Conservation (phyloP, 805 yeast species). For the Candida methanosorbosa region DNA sequence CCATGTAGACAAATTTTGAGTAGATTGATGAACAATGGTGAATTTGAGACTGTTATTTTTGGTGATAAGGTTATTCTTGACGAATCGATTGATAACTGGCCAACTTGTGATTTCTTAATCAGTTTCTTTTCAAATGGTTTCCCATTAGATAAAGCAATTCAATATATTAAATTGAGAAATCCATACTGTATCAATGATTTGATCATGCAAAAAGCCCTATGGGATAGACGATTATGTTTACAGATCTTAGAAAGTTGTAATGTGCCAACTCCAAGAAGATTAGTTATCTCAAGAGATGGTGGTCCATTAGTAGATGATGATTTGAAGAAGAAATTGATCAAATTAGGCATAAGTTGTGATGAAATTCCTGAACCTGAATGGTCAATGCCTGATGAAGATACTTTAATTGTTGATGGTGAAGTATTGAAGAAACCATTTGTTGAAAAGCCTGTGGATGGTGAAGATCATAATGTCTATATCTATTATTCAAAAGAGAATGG, state of each 20-base stretch:
- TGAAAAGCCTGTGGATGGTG: constrained; percentile 98
- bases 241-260: constrained; percentile 65
- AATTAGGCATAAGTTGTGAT: constrained; percentile 48
- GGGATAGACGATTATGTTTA: constrained; percentile 93
- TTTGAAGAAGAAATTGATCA: constrained; percentile 47
- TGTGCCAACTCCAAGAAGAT: constrained; percentile 86
- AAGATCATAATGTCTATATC: constrained; percentile 92
- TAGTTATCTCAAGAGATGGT: constrained; percentile 92
- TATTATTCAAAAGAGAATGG: constrained; percentile 85
- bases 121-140: constrained; percentile 94
- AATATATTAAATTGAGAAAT: constrained; percentile 79
- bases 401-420: constrained; percentile 67
- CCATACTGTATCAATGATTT: constrained; percentile 88
- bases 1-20: constrained; percentile 91
- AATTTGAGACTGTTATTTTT: constrained; percentile 92
- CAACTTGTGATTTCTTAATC: constrained; percentile 92
- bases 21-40: constrained; percentile 83
- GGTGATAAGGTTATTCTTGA: constrained; percentile 96
- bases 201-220: constrained; percentile 83
- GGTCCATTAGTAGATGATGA: constrained; percentile 82
- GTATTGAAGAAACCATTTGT: constrained; percentile 83
- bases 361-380: constrained; percentile 62
- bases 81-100: constrained; percentile 95
- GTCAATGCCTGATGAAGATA: constrained; percentile 85
- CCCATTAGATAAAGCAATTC: constrained; percentile 92